Evolutionary conservation across 305 asterid genomes (phyloP).

Genomic region (Caryopteris hybrid): DNA sequence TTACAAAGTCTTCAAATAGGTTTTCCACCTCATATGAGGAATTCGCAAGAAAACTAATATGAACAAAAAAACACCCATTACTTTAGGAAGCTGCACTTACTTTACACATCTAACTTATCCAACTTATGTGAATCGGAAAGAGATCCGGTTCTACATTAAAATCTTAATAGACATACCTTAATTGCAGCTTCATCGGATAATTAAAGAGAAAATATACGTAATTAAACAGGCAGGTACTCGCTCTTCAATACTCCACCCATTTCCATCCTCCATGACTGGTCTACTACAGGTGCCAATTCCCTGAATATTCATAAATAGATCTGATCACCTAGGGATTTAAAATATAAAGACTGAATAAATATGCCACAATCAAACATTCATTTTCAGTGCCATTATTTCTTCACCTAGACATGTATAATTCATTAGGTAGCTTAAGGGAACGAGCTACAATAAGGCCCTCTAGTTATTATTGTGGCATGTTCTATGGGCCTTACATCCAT

Average conservation of each 20-base stretch:
- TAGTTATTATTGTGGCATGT: background rate
- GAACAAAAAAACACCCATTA: background rate
- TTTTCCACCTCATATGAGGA: conserved; percentile 9
- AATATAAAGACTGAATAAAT: background rate
- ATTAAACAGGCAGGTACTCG: conserved; percentile 42
- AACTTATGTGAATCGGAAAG: conserved; percentile 1
- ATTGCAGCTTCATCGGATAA: conserved; percentile 24
- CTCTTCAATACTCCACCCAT: conserved; percentile 73
- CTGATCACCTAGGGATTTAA: conserved; percentile 4
- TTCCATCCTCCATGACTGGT: conserved; percentile 94
- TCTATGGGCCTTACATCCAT: background rate
- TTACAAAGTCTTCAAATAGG: conserved; percentile 4
- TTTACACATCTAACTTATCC: conserved; percentile 11
- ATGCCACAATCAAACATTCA: conserved; percentile 1
- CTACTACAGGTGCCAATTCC: conserved; percentile 79
- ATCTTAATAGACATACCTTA: conserved; percentile 25
- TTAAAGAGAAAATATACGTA: conserved; percentile 18
- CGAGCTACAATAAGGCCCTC: background rate
- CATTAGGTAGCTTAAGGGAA: conserved; percentile 3
- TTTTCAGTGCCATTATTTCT: conserved; percentile 2
- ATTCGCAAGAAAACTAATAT: conserved; percentile 8
- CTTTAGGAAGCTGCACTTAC: conserved; percentile 5
- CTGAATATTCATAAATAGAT: conserved; percentile 34
- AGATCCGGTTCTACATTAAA: conserved; percentile 11
- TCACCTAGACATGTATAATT: conserved; percentile 12